Percentiles rank a stretch among this genome's conserved stretches.
Evolutionary conservation across 2,329 filamentous ascomycete genomes (phyloP).

Genomic region (Epichloe coenophiala): DNA sequence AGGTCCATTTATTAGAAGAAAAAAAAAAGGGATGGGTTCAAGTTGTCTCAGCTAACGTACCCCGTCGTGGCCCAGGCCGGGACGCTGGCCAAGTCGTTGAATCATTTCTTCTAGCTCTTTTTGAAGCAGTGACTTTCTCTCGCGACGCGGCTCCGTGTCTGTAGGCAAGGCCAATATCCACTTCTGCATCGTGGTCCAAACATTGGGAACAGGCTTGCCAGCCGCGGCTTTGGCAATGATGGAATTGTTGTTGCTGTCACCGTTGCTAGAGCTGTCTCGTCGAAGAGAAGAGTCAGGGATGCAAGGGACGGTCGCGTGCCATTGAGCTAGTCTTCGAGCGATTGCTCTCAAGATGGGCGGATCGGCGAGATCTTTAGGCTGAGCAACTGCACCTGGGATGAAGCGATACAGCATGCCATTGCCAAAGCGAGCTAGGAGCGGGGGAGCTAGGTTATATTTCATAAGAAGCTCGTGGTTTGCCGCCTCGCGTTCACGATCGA

Average conservation of each 20-base stretch:
- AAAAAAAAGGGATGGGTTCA: neutral
- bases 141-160: conserved; percentile 52
- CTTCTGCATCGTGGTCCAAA: conserved; percentile 93
- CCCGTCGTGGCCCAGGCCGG: conserved; percentile 61
- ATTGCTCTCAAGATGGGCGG: conserved; percentile 70
- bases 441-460: conserved; percentile 67
- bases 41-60: conserved; percentile 32
- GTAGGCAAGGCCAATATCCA: conserved; percentile 82
- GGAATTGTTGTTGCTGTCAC: conserved; percentile 21
- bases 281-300: conserved; percentile 23
- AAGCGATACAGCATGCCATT: conserved; percentile 95
- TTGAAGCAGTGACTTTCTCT: conserved; percentile 56
- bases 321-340: conserved; percentile 73
- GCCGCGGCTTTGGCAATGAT: conserved; percentile 40
- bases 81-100: conserved; percentile 57
- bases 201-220: conserved; percentile 63
- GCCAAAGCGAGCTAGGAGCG: conserved; percentile 79
- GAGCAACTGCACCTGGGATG: conserved; percentile 67
- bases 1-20: neutral
- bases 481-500: conserved; percentile 79
- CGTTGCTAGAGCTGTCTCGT: conserved; percentile 23
- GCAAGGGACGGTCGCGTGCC: conserved; percentile 67
- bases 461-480: conserved; percentile 78
- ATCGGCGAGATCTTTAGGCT: conserved; percentile 64
- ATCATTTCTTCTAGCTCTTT: conserved; percentile 60